These are phyloP conservation scores for Phytophthora nicotianae DNA, from an alignment of 352 stramenopile species.

Conservation along the genomic window DNA sequence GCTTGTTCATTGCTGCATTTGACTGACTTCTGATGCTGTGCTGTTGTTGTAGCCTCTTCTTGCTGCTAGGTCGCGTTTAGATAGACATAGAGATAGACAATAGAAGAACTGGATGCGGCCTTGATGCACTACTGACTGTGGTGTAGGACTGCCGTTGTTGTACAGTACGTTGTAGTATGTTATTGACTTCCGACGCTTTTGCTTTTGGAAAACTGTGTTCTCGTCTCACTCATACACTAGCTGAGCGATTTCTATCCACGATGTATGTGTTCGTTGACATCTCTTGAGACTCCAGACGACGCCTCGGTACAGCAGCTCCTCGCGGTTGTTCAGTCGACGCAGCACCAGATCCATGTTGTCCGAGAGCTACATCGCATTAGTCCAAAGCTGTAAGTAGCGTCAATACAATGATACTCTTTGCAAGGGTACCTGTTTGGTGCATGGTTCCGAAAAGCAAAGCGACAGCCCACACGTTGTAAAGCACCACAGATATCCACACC, in stretches of 20 bases:
- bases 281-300: conserved; percentile 67
- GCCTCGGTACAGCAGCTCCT: conserved; percentile 72
- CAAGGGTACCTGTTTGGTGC: conserved; percentile 60
- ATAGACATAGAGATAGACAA: conserved; percentile 38
- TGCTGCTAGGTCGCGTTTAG: conserved; percentile 19
- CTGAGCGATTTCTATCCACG: conserved; percentile 80
- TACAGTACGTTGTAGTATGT: conserved; percentile 45
- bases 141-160: conserved; percentile 19
- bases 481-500: conserved; percentile 71
- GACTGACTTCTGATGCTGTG: conserved; percentile 28
- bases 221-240: conserved; percentile 58
- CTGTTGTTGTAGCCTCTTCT: conserved; percentile 14
- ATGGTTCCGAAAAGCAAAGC: conserved; percentile 63
- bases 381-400: not conserved
- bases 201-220: conserved; percentile 9
- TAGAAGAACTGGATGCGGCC: conserved; percentile 29
- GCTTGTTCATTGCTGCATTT: conserved; percentile 7
- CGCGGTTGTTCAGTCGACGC: conserved; percentile 65
- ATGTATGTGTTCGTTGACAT: conserved; percentile 47
- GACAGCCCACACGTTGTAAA: conserved; percentile 66
- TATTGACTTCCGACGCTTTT: conserved; percentile 21
- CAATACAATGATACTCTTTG: not conserved
- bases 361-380: conserved; percentile 46
- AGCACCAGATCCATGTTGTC: conserved; percentile 67
- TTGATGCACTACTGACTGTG: conserved; percentile 8